Evolutionary conservation across 306 rosid genomes (phyloP).

Genomic region (Malus sylvestris): DNA sequence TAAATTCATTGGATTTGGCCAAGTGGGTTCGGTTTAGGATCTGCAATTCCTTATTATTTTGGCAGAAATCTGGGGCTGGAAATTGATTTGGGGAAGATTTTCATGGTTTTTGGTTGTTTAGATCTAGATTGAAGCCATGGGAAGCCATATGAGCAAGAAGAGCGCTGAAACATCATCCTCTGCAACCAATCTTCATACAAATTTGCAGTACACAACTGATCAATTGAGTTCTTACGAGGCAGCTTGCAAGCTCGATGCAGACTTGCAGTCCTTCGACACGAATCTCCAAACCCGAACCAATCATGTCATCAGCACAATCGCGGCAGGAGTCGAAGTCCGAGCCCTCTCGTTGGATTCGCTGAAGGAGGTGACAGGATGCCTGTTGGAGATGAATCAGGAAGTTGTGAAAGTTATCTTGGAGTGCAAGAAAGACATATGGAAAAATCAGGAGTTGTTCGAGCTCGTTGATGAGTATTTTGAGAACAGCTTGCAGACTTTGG

Average conservation of each 20-base stretch:
- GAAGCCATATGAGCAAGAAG: constrained; percentile 74
- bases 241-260: constrained; percentile 70
- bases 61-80: not conserved
- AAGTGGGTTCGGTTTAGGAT: constrained; percentile 10
- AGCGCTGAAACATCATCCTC: constrained; percentile 16
- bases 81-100: not conserved
- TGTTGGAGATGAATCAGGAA: constrained; percentile 90
- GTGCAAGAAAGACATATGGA: constrained; percentile 96
- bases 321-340: constrained; percentile 76
- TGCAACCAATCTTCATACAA: constrained; percentile 26
- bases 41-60: not conserved
- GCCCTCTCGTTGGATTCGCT: constrained; percentile 78
- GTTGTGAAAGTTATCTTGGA: constrained; percentile 82
- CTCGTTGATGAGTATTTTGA: constrained; percentile 90
- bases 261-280: constrained; percentile 65
- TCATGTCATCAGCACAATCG: constrained; percentile 70
- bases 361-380: constrained; percentile 73
- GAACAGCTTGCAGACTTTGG: constrained; percentile 77
- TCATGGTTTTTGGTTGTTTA: constrained; percentile 4
- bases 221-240: constrained; percentile 64
- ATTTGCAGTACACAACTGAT: constrained; percentile 53
- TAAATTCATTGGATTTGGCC: constrained; percentile 4
- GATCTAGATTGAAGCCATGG: constrained; percentile 53
- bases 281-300: constrained; percentile 66
- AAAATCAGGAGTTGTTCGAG: constrained; percentile 73